Base-by-base conservation (phyloP, 2,329 filamentous ascomycete genomes). In the Triangularia verruculosa region DNA sequence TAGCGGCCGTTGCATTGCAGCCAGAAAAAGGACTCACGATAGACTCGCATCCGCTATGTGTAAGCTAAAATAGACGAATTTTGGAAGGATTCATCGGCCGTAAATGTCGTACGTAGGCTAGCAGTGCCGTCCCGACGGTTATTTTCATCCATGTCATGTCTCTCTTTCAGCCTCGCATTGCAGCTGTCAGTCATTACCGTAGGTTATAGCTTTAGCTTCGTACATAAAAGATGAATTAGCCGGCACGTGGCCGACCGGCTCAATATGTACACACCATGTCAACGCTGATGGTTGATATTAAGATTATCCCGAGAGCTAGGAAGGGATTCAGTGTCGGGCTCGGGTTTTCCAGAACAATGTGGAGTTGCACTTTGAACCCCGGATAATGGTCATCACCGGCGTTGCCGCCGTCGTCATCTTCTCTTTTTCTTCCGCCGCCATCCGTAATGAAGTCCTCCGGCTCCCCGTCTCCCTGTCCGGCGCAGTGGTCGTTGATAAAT, bases 101-200 rank as follows among this genome's bases (percentile, higher is more conserved):
- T 54, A 53, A 17, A 28, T 54, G 22, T 28, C 51, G 51, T 54
- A 27, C 22, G 51, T 54, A 54, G 22, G 11, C 51, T 52, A 39
- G 57, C 57, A 52, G 22, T 22, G 39, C 57, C 57, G 39, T 59
- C 32, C 57, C 57, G 57, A 59, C 57, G 57, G 57, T 43, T 59
- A 59, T 59, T 59, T 59, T 59, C 32, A 58, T 58, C 13, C 39
- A 47, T 47, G 39, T 47, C 39, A 47, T 47, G 39, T 47, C 22
- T 17, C 22, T 17, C 6, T 3, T 32, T 25, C 57, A 59, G 57
- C 34, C 57, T 59, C 57, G 57, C 57, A 59, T 59, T 39, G 57
- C 57, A 52, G 56, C 56, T 59, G 34, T 51, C 57, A 59, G 39
- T 47, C 39, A 47, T 47, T 47, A 17, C 39, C 39, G 39, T 11